Percentiles rank a stretch among this genome's conserved stretches.
phyloP scores from a whole-genome alignment of 148 eudicot species.

The Beta vulgaris region DNA sequence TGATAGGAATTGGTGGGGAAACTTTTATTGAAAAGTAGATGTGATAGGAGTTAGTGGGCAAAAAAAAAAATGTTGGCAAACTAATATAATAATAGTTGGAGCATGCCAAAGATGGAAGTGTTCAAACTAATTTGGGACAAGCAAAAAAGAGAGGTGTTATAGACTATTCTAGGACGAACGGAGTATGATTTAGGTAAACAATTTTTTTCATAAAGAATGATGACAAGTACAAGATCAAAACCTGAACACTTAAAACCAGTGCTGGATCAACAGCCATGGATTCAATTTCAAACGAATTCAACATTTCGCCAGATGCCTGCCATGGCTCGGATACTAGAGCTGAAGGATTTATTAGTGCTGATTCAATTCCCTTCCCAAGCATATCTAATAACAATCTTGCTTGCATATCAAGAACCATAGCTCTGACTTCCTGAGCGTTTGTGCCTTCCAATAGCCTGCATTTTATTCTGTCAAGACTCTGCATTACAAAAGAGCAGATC shows the following conservation, averaged over 20 bases:
- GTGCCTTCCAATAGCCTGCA: constrained; percentile 97
- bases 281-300: constrained; percentile 67
- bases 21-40: too few species aligned
- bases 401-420: constrained; percentile 99
- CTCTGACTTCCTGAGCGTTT: constrained; percentile 97
- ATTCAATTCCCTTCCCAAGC: constrained; percentile 97
- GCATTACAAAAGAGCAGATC: constrained; percentile 24
- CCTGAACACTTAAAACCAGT: constrained; percentile 80
- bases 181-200: too few species aligned
- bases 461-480: constrained; percentile 96
- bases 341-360: constrained; percentile 83
- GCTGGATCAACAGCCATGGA: constrained; percentile 96
- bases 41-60: too few species aligned
- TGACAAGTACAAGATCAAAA: constrained; percentile 25
- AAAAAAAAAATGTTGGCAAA: too few species aligned
- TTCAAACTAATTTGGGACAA: too few species aligned
- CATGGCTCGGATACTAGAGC: constrained; percentile 90
- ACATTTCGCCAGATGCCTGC: constrained; percentile 79
- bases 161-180: too few species aligned
- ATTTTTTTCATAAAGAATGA: not conserved
- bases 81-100: too few species aligned
- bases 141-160: too few species aligned
- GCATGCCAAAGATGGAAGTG: too few species aligned
- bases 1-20: too few species aligned
- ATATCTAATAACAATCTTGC: constrained; percentile 95